These are phyloP conservation scores for Yamadazyma atmosphaerica DNA, from an alignment of 1,139 yeast genomes.

Conservation along the genomic window DNA sequence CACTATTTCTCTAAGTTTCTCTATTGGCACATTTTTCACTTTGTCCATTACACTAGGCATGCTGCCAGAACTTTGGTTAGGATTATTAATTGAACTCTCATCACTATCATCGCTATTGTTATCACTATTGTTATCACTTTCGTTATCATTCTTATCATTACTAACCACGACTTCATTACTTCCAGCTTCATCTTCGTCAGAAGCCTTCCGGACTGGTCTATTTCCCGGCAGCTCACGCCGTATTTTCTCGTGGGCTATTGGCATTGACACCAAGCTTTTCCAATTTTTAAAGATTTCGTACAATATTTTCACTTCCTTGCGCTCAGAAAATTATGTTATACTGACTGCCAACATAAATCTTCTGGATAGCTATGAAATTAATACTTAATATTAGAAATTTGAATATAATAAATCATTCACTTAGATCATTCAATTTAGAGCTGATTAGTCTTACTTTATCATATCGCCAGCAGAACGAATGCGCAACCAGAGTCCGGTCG, in stretches of 20 bases:
- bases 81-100: too few relatives aligned
- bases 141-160: not conserved
- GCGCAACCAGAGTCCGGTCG: too few relatives aligned
- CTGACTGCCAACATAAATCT: not conserved
- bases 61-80: too few relatives aligned
- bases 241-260: not conserved
- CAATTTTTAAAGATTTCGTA: slow-evolving; percentile 1
- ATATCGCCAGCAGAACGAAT: too few relatives aligned
- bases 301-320: slow-evolving; percentile 1
- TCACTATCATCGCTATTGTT: slow-evolving; percentile 10
- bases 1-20: slow-evolving; percentile 38
- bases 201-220: not conserved
- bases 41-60: slow-evolving; percentile 25
- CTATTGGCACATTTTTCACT: slow-evolving; percentile 36
- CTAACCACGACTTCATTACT: slow-evolving; percentile 8
- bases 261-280: not conserved
- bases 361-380: too few relatives aligned
- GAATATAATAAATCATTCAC: too few relatives aligned
- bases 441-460: too few relatives aligned
- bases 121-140: not conserved
- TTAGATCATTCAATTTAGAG: too few relatives aligned
- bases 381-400: too few relatives aligned
- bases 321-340: not conserved
- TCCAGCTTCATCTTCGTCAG: slow-evolving; percentile 3
- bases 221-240: not conserved